Evolutionary conservation across 1,284 basidiomycete genomes (phyloP), one percentile per base, ranked within the genome.

Genomic region (Singerocomus inundabilis): DNA sequence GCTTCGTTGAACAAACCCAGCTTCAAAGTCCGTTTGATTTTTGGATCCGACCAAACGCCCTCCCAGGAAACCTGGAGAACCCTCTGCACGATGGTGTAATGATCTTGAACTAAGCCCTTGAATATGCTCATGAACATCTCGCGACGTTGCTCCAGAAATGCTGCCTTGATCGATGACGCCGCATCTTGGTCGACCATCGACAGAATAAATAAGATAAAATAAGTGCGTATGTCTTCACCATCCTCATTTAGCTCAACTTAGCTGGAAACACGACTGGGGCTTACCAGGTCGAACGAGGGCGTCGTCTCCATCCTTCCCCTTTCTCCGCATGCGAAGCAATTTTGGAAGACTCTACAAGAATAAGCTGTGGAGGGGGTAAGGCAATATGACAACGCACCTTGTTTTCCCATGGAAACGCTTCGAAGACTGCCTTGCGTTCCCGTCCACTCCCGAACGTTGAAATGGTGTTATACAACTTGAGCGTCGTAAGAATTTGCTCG

Each of bases 351-450:
- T 75, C 88, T 91, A 40, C 4, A 16, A 28, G 40, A 55, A 41
- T 49, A 4, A 54, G 33, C 32, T 8, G 18, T 3, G 1, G 0
- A 41, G 41, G 1, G n/a, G 5, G 24, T 0, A 38, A 24, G 10
- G 24, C 30, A 26, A 26, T n/a, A 9, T 9, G 16, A 26, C 6
- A 15, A 35, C 59, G 6, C 50, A 84, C 88, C 74, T 90, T 91
- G 30, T 76, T 72, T 46, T 88, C 87, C 89, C 90, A 92, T 6
- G 80, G 76, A 62, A 90, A 86, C 0, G 70, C 70, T 46, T 90
- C 88, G 26, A 84, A 65, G 1, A 88, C 70, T 0, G 70, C 57
- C 56, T 79, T 84, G 43, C 78, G 75, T 52, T 90, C 87, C 25
- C 74, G 69, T 8, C 86, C 85, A 29, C 82, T 76, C 3, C 77